Conservation (phyloP, 306 rosid species). For the Acmispon strigosus region DNA sequence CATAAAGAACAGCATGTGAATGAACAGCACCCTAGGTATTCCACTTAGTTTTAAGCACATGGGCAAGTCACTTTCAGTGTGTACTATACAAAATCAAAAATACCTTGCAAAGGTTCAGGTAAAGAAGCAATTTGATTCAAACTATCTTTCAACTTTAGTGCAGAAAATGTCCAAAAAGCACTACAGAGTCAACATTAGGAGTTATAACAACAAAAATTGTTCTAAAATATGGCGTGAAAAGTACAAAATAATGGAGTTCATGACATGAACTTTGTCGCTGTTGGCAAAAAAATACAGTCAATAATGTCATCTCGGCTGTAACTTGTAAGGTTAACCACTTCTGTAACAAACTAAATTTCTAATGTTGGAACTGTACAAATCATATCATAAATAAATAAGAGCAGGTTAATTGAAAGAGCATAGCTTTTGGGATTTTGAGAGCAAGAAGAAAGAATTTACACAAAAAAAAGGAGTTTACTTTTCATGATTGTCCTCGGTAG, state of each 20-base stretch:
- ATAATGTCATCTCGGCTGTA: constrained; percentile 7
- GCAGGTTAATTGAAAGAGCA: constrained; percentile 17
- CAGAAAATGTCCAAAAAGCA: not conserved
- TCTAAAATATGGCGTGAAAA: not conserved
- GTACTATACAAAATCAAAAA: not conserved
- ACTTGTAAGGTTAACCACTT: constrained; percentile 23
- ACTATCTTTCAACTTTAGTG: not conserved
- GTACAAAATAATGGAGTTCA: not conserved
- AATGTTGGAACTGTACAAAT: constrained; percentile 49
- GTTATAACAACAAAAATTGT: not conserved
- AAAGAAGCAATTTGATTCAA: not conserved
- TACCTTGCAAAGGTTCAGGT: too few relatives aligned
- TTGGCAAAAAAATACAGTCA: constrained; percentile 9
- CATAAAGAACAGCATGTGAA: constrained; percentile 8
- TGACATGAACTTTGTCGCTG: not conserved
- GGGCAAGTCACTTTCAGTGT: not conserved
- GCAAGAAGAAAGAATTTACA: constrained; percentile 65
- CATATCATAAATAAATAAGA: constrained; percentile 18
- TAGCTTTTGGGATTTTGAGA: constrained; percentile 19
- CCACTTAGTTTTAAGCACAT: not conserved
- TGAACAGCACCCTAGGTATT: not conserved
- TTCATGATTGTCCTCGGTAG: constrained; percentile 44
- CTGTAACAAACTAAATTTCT: constrained; percentile 32
- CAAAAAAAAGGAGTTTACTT: constrained; percentile 31
- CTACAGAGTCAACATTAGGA: not conserved